Percentiles rank a stretch among this genome's conserved stretches.
Evolutionary conservation across 768 basidiomycete species (phyloP).

Genomic region (Glaciozyma antarctica): DNA sequence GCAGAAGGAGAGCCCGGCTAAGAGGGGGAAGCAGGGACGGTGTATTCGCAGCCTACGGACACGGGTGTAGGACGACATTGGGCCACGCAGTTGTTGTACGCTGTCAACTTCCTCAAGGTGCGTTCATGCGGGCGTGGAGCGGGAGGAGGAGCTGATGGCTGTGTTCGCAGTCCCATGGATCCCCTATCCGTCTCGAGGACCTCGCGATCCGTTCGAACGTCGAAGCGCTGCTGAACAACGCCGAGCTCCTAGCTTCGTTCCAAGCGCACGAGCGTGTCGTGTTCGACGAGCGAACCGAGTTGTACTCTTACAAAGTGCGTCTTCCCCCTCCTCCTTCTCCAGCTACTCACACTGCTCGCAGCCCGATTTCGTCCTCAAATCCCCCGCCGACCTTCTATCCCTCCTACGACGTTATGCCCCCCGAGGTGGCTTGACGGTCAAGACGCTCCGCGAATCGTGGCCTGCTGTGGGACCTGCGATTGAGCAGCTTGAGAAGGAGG

Average conservation of each 20-base stretch:
- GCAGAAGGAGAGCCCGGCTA: no score
- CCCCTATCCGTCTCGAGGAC: conserved; percentile 79
- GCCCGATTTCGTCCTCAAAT: conserved; percentile 80
- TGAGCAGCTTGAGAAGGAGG: conserved; percentile 52
- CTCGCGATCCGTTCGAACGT: conserved; percentile 70
- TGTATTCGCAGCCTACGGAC: conserved; percentile 80
- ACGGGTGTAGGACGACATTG: conserved; percentile 69
- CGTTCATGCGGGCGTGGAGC: background rate
- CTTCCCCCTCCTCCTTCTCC: background rate
- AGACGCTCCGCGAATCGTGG: conserved; percentile 81
- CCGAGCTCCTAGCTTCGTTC: conserved; percentile 66
- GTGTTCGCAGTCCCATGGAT: conserved; percentile 37
- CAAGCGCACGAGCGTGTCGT: conserved; percentile 66
- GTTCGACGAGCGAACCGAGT: conserved; percentile 70
- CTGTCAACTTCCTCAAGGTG: conserved; percentile 64
- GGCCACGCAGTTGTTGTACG: conserved; percentile 78
- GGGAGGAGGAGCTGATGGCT: background rate
- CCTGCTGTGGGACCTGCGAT: conserved; percentile 72
- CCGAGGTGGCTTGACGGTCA: conserved; percentile 72
- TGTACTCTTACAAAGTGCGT: conserved; percentile 75
- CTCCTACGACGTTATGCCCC: conserved; percentile 78
- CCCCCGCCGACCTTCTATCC: conserved; percentile 68
- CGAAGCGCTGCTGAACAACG: conserved; percentile 59
- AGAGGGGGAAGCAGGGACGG: conserved; percentile 32
- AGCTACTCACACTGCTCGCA: conserved; percentile 35